Evolutionary conservation across 2,329 filamentous ascomycete species (phyloP).

Genomic region (Simplicillium aogashimaense): DNA sequence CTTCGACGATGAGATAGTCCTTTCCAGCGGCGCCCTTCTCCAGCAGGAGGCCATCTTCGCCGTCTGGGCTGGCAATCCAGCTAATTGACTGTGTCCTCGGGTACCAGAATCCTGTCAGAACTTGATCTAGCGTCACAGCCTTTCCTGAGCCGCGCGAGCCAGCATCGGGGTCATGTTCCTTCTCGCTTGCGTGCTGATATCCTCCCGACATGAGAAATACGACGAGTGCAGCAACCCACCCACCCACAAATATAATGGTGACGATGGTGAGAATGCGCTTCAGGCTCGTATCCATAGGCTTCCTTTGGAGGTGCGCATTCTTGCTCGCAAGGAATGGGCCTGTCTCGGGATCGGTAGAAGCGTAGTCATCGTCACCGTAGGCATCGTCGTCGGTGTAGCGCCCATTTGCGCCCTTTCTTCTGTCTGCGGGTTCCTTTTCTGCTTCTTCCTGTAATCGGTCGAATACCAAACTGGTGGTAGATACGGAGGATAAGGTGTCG

Average conservation of each 20-base stretch:
- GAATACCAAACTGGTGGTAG: conserved; percentile 74
- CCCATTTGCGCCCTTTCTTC: conserved; percentile 4
- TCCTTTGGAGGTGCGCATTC: conserved; percentile 21
- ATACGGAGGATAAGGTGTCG: conserved; percentile 65
- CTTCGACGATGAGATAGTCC: conserved; percentile 76
- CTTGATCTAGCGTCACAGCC: conserved; percentile 62
- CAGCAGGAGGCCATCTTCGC: conserved; percentile 77
- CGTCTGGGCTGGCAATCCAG: conserved; percentile 67
- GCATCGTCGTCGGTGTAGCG: conserved; percentile 31
- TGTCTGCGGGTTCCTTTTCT: conserved; percentile 18
- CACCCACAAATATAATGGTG: conserved; percentile 49
- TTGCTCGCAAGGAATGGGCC: conserved; percentile 38
- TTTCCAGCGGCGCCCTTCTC: conserved; percentile 56
- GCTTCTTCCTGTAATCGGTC: conserved; percentile 58
- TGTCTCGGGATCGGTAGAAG: conserved; percentile 32
- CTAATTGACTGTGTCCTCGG: conserved; percentile 55
- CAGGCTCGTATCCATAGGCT: conserved; percentile 56
- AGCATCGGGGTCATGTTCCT: conserved; percentile 59
- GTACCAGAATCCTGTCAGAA: conserved; percentile 56
- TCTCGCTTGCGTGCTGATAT: conserved; percentile 53
- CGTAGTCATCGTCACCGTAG: conserved; percentile 19
- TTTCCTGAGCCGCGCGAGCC: conserved; percentile 57
- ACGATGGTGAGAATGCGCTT: conserved; percentile 54
- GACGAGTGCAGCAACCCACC: conserved; percentile 59
- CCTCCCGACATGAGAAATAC: conserved; percentile 56